Evolutionary conservation across 2,329 filamentous ascomycete species (phyloP).

Genomic region (Ambrosiella cleistominuta): DNA sequence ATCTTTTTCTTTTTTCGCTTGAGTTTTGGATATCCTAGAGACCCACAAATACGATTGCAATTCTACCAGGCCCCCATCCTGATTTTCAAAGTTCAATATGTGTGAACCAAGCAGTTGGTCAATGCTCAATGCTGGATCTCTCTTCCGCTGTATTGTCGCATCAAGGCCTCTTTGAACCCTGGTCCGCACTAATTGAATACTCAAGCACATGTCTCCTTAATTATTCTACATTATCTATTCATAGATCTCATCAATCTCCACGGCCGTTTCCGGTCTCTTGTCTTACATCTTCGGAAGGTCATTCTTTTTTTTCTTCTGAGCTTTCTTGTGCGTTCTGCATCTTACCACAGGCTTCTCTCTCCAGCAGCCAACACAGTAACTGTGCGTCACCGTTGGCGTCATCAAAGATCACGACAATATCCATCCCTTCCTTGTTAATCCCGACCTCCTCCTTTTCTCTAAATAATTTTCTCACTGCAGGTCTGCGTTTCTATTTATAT

Average conservation of each 20-base stretch:
- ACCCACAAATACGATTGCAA: background rate
- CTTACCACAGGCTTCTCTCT: background rate
- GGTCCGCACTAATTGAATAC: background rate
- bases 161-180: background rate
- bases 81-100: too few species aligned
- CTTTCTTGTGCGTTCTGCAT: background rate
- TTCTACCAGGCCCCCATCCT: too few species aligned
- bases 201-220: conserved; percentile 1
- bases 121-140: background rate
- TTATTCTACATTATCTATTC: background rate
- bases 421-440: background rate
- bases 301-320: background rate
- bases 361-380: background rate
- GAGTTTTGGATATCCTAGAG: background rate
- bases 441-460: conserved; percentile 8
- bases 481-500: conserved; percentile 1
- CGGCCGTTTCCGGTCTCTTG: background rate
- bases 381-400: background rate
- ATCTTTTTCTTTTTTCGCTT: background rate
- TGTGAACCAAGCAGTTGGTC: too few species aligned
- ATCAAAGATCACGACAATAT: background rate
- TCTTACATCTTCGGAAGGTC: background rate
- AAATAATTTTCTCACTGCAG: background rate
- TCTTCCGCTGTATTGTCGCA: background rate
- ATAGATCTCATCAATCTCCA: background rate